Percentiles rank a stretch among this genome's conserved stretches.
phyloP scores from a whole-genome alignment of 129 eudicot genomes.

The Heracleum sosnowskyi region DNA sequence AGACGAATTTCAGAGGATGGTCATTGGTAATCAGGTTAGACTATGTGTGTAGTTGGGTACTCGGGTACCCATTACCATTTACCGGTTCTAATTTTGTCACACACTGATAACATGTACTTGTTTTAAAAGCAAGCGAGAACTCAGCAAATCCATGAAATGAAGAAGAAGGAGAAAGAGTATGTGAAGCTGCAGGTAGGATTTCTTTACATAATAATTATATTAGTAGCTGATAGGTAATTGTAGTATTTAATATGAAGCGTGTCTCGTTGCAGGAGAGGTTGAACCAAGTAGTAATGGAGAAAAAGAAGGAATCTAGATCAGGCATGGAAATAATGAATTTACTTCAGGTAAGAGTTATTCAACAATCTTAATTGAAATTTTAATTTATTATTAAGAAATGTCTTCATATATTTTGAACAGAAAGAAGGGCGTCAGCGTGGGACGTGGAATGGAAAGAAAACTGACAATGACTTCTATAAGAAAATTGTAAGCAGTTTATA shows the following conservation, averaged over 20 bases:
- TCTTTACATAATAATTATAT: background rate
- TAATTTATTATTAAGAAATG: background rate
- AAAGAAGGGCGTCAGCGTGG: conserved; percentile 99
- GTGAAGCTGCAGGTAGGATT: conserved; percentile 78
- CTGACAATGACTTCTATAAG: conserved; percentile 90
- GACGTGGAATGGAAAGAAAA: conserved; percentile 93
- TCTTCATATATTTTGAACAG: conserved; percentile 26
- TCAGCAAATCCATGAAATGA: conserved; percentile 97
- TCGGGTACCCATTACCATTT: background rate
- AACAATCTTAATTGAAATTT: conserved; percentile 7
- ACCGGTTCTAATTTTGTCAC: conserved; percentile 1
- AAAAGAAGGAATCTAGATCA: conserved; percentile 98
- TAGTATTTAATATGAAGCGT: conserved; percentile 6
- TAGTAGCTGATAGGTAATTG: conserved; percentile 3
- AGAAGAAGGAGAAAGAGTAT: conserved; percentile 94
- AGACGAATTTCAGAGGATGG: conserved; percentile 97
- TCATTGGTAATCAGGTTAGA: conserved; percentile 81
- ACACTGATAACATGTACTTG: conserved; percentile 1
- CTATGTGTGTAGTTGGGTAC: conserved; percentile 3
- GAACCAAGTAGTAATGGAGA: conserved; percentile 94
- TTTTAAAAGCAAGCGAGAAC: conserved; percentile 85
- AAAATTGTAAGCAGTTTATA: conserved; percentile 62
- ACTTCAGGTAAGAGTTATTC: conserved; percentile 61
- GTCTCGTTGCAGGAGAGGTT: conserved; percentile 56
- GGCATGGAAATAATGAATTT: conserved; percentile 99